Base-by-base conservation (phyloP, 2,329 filamentous ascomycete genomes). In the Calonectria pteridis region DNA sequence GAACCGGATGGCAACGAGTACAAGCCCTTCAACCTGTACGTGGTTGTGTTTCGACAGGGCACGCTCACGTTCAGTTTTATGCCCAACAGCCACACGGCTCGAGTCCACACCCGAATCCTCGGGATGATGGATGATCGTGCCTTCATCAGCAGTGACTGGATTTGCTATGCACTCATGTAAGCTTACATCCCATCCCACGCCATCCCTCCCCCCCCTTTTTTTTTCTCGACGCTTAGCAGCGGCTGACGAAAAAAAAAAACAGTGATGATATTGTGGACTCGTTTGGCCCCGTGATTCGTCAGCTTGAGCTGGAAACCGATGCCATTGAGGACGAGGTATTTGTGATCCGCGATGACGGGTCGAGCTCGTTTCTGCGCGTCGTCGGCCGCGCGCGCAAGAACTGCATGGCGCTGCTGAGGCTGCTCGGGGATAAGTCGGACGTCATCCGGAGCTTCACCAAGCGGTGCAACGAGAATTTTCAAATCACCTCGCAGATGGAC, bases 371-470 rank as follows among this genome's bases (percentile, higher is more conserved):
- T 80, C 89, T 99, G 23, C 94, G 95, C 59, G 93, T 94, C 76
- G 98, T 99, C 79, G 96, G 96, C 77, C 93, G 93, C 68, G 94
- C 95, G 72, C 95, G 97, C 80, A 98, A 98, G 88, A 97, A 97
- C 79, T 95, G 97, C 73, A 97, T 98, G 91, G 94, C 94, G 51
- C 88, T 99, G 77, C 94, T 98, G 89, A 94, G 97, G 53, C 92
- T 99, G 10, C 89, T 99, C 0, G 96, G 96, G 67, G 96, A 96
- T 81, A 99, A 99, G 85, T 96, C 97, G 18, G 97, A 99, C 83
- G 97, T 99, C 72, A 95, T 99, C 80, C 95, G 95, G 78, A 96
- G 96, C 35, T 99, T 99, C 82, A 97, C 97, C 67, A 99, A 99
- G 88, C 95, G 97, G 66, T 99, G 97, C 91, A 99, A 98, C 83